Base-by-base conservation (phyloP, 768 basidiomycete genomes). In the Agaricus blazei region DNA sequence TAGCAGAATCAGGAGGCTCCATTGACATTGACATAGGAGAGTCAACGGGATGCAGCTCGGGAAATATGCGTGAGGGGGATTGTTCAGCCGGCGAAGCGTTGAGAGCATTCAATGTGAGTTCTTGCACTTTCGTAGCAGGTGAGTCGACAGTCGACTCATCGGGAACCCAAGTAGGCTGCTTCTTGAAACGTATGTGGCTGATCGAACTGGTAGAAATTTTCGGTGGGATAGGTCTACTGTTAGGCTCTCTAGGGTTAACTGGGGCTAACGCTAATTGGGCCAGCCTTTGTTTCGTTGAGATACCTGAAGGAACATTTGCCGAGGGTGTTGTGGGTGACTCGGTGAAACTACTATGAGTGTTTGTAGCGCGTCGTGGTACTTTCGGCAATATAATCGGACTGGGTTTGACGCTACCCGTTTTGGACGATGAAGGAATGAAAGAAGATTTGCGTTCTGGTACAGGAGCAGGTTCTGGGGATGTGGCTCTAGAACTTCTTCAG, bases 211-310 rank as follows among this genome's bases (percentile, higher is more conserved):
- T 36, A 47, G 48, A 27, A 51, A 48, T 34, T 53, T 48, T 53
- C 54, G 52, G 29, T 40, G 38, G 23, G 23, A 48, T 59, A n/a
- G 53, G 42, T 46, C 63, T 62, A 24, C 19, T 19, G 19, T 26
- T 51, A 12, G 62, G 51, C 14, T 68, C 65, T 59, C 72, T 81
- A 0, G 79, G 74, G 2, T 59, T 59, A 11, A 65, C 61, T 23
- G 70, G 72, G 8, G 64, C 68, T 24, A 74, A 63, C 12, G 77
- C 75, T 9, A 68, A 70, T 42, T 73, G 70, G 26, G 72, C 69
- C 4, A 83, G 62, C 5, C 79, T 72, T 50, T 80, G 75, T 61
- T 83, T 83, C 1, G 80, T 83, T 36, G 74, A 69, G 28, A 83
- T 70, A 9, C 72, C 71, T 55, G 70, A 74, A 4, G 34, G 67